Conservation (phyloP, 495 filamentous ascomycete species). For the Aspergillus funiculosus region DNA sequence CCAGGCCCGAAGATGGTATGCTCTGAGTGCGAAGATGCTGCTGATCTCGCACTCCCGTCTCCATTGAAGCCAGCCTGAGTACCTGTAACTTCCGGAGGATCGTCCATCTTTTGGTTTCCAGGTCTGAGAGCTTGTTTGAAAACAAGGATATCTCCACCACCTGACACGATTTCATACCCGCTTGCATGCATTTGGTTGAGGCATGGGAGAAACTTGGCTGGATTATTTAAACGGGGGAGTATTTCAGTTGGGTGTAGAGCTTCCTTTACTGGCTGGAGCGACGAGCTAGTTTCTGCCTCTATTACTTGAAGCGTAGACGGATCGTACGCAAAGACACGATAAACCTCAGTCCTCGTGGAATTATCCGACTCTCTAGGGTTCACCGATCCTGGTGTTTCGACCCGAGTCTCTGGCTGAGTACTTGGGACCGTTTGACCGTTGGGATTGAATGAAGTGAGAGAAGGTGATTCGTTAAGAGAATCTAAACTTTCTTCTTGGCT, state of each 20-base stretch:
- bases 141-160: conserved; percentile 63
- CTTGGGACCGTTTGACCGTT: no score
- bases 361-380: not conserved
- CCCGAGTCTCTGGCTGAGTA: no score
- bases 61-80: not conserved
- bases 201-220: conserved; percentile 65
- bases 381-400: not conserved
- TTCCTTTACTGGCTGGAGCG: conserved; percentile 34
- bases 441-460: no score
- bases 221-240: conserved; percentile 60
- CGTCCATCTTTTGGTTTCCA: not conserved
- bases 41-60: not conserved
- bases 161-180: conserved; percentile 70
- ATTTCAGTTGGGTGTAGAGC: conserved; percentile 54
- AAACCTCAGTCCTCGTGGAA: conserved; percentile 35
- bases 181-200: conserved; percentile 57
- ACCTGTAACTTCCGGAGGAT: not conserved
- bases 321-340: conserved; percentile 72
- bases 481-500: no score
- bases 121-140: conserved; percentile 53
- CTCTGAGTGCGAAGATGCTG: conserved; percentile 1
- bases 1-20: not conserved
- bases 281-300: conserved; percentile 57
- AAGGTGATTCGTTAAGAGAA: no score
- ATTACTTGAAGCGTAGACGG: conserved; percentile 54